phyloP scores from a whole-genome alignment of 2,329 filamentous ascomycete genomes.

The Diplodia sapinea region DNA sequence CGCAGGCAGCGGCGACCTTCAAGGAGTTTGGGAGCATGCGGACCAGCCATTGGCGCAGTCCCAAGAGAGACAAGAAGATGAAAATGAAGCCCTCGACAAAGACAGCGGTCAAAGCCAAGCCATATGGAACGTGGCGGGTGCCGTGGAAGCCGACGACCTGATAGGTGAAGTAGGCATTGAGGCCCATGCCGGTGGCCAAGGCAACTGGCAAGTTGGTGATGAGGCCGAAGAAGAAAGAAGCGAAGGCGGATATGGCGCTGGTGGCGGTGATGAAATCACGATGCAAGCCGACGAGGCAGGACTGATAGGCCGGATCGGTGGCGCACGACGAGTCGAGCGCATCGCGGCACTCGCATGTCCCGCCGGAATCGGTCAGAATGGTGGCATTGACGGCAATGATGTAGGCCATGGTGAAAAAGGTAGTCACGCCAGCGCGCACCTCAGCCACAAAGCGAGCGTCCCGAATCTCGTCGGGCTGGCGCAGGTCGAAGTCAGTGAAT shows the following conservation, averaged over 20 bases:
- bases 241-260: constrained; percentile 77
- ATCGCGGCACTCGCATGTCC: constrained; percentile 72
- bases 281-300: constrained; percentile 68
- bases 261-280: constrained; percentile 84
- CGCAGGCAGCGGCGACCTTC: constrained; percentile 84
- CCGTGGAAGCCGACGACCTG: constrained; percentile 80
- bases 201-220: constrained; percentile 71
- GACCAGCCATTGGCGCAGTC: constrained; percentile 86
- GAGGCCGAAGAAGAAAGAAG: constrained; percentile 79
- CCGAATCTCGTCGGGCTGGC: constrained; percentile 70
- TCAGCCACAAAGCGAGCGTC: constrained; percentile 83
- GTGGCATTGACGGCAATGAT: constrained; percentile 68
- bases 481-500: constrained; percentile 6
- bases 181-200: constrained; percentile 48
- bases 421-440: constrained; percentile 79
- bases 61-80: constrained; percentile 76
- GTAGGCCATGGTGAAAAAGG: constrained; percentile 69
- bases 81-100: constrained; percentile 90
- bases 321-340: constrained; percentile 60
- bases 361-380: constrained; percentile 64
- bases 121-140: constrained; percentile 72
- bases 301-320: constrained; percentile 62
- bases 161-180: constrained; percentile 89
- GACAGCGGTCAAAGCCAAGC: constrained; percentile 79
- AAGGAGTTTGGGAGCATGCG: constrained; percentile 80